Percentiles rank a stretch among this genome's conserved stretches.
Conservation (phyloP, 2,329 filamentous ascomycete species). For the Fusarium musae region DNA sequence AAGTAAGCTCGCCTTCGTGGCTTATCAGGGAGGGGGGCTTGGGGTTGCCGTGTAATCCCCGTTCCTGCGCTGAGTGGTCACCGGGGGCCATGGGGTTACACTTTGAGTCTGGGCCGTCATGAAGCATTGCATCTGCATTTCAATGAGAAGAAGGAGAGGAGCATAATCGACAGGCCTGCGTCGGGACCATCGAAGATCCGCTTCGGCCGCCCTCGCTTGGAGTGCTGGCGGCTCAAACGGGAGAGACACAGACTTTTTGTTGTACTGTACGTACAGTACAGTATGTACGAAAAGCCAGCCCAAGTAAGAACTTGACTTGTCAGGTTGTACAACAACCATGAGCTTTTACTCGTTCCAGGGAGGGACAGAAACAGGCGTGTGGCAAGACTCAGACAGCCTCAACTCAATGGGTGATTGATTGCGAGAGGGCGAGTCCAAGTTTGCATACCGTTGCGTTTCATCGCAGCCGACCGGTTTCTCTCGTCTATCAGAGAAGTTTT, state of each 20-base stretch:
- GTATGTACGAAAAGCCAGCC: background rate
- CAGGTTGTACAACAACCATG: slow-evolving; percentile 33
- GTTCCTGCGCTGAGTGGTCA: slow-evolving; percentile 26
- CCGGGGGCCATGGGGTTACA: slow-evolving; percentile 22
- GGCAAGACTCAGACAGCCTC: slow-evolving; percentile 26
- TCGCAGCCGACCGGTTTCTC: slow-evolving; percentile 28
- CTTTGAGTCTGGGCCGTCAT: slow-evolving; percentile 2
- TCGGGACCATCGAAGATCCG: slow-evolving; percentile 34
- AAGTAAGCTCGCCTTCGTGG: slow-evolving; percentile 27
- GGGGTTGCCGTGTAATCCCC: slow-evolving; percentile 23
- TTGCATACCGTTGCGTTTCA: slow-evolving; percentile 33
- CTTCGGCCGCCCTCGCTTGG: slow-evolving; percentile 26
- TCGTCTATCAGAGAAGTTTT: slow-evolving; percentile 11
- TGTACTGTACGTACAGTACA: background rate
- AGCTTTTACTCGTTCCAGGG: background rate
- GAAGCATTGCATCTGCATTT: slow-evolving; percentile 7
- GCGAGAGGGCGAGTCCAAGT: slow-evolving; percentile 16
- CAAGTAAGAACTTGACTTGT: slow-evolving; percentile 26
- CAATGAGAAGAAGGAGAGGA: background rate
- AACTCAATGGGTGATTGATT: slow-evolving; percentile 17
- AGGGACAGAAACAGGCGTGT: slow-evolving; percentile 23
- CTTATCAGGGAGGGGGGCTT: slow-evolving; percentile 9
- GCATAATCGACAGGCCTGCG: slow-evolving; percentile 16
- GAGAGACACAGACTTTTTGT: background rate
- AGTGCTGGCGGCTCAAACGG: slow-evolving; percentile 32